phyloP scores from a whole-genome alignment of 345 rosid genomes.

The Lenwebbia sp. region DNA sequence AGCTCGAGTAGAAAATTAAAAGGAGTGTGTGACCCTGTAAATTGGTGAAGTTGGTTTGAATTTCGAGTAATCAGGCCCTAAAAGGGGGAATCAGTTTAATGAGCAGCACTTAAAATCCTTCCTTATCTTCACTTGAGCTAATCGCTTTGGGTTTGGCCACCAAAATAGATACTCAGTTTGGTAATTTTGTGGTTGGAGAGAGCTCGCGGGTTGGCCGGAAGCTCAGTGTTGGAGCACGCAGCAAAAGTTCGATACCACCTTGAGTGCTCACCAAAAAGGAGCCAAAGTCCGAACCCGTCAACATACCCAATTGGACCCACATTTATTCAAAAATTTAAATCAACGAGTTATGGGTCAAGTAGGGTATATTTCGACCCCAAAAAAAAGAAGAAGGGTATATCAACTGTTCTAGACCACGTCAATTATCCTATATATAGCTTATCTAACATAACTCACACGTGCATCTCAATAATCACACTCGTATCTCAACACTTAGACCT shows the following conservation, averaged over 20 bases:
- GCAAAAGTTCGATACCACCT: neutral
- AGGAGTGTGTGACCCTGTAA: neutral
- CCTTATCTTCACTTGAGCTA: neutral
- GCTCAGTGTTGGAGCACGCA: neutral
- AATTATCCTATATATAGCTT: rapidly evolving
- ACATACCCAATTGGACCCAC: too few species aligned
- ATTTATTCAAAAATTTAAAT: too few species aligned
- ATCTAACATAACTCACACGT: neutral
- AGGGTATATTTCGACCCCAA: too few species aligned
- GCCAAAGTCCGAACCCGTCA: too few species aligned
- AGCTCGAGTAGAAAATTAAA: neutral
- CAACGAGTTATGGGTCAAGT: too few species aligned
- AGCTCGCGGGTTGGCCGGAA: neutral
- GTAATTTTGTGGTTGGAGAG: neutral
- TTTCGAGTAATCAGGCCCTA: neutral
- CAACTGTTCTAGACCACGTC: rapidly evolving
- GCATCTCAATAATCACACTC: neutral
- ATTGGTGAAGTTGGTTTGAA: neutral
- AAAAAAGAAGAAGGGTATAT: too few species aligned
- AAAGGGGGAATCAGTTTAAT: neutral
- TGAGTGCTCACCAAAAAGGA: neutral
- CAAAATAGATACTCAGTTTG: neutral
- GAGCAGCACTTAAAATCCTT: neutral
- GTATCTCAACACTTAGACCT: neutral
- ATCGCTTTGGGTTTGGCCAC: neutral